Evolutionary conservation across 2,329 filamentous ascomycete species (phyloP), one percentile per base, ranked within the genome.

Genomic region (Microsporum canis): DNA sequence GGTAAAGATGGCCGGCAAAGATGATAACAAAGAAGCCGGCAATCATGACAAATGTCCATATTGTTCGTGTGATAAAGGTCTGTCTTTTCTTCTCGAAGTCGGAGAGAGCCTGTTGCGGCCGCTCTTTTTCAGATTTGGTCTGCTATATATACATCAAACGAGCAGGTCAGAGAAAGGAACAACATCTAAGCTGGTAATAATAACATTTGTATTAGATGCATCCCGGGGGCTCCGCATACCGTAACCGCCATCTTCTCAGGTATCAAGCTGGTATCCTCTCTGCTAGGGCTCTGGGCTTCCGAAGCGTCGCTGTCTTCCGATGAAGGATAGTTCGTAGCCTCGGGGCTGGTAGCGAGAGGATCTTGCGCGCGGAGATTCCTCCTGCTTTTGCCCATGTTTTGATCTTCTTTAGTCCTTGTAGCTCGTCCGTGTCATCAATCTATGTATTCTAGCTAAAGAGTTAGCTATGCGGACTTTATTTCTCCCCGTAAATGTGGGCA

Each of bases 21-120:
- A 99, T 88, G 66, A 89, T 85, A 61, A 84, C 82, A 76, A 97
- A 96, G 82, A 99, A 99, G 70, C 85, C 83, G 60, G 80, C 88
- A 69, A 99, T 95, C 94, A 99, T 99, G 77, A 96, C 87, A 66
- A 99, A 87, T 2, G 90, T 96, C 94, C 94, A 99, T 80, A 96
- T 90, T 60, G 92, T 92, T 70, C 94, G 87, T 43, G 91, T 95
- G 71, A 96, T 88, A 79, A 99, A 97, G 74, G 94, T 96, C 75
- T 91, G 88, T 79, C 95, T 96, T 78, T 99, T 99, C 84, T 97
- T 97, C 73, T 97, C 91, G 74, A 95, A 96, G 64, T 96, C 94
- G 67, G 84, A 82, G 62, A 78, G 29, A 14, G 55, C 43, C 45
- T 55, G 14, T 55, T 43, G 39, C 39, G 39, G 61, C 60, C 33